phyloP scores from a whole-genome alignment of 768 basidiomycete species.

The Boletus reticuloceps region DNA sequence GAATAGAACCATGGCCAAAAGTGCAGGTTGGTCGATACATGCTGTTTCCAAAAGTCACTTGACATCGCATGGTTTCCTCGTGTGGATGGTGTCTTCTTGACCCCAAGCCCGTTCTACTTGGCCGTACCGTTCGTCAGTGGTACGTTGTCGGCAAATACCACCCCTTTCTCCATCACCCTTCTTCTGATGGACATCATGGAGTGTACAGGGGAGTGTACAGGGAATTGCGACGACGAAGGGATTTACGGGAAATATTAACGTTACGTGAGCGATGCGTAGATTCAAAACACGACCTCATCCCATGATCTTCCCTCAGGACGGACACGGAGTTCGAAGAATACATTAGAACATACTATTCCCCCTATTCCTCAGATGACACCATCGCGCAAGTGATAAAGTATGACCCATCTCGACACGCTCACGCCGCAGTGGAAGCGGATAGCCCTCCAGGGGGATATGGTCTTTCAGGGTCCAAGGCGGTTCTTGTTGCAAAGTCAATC shows the following conservation, averaged over 20 bases:
- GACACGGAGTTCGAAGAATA: neutral
- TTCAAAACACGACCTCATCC: too few species aligned
- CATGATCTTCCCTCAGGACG: neutral
- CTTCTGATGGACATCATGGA: too few species aligned
- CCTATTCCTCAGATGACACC: conserved; percentile 20
- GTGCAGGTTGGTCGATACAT: neutral
- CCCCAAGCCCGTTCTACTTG: conserved; percentile 29
- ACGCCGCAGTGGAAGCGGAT: too few species aligned
- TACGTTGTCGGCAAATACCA: neutral
- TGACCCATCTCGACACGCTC: conserved; percentile 25
- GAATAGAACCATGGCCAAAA: too few species aligned
- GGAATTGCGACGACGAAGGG: conserved; percentile 39
- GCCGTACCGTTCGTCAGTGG: conserved; percentile 13
- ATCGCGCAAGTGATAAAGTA: conserved; percentile 25
- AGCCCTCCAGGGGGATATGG: too few species aligned
- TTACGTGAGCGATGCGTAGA: neutral
- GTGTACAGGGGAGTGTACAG: too few species aligned
- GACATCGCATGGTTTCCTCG: conserved; percentile 32
- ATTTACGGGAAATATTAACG: neutral
- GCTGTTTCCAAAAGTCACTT: neutral
- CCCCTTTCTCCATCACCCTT: too few species aligned
- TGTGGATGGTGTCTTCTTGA: conserved; percentile 36
- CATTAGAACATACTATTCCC: too few species aligned
- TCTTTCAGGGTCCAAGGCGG: too few species aligned
- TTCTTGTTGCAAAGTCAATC: too few species aligned